Base-by-base conservation (phyloP, 352 stramenopile genomes). In the Globisporangium paddicum region DNA sequence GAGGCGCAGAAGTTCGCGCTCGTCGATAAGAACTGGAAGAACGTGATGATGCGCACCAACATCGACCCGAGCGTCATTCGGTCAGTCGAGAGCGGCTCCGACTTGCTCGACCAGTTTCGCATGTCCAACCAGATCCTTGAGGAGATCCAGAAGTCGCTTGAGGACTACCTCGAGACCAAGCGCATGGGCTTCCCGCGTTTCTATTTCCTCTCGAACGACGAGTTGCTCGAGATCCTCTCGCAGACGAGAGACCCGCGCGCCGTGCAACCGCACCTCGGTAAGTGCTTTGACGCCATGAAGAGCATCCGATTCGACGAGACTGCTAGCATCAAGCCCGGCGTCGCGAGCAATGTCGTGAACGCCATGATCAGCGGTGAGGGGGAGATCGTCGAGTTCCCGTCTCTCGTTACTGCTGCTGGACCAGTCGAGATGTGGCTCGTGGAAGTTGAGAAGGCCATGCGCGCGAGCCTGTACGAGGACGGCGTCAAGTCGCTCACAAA, bases 281-380 rank as follows among this genome's bases (percentile, higher is more conserved):
- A 97, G 56, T 97, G 89, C 59, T 97, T 97, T 61, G 90, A 97
- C 50, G 89, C 89, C 4, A 96, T 97, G 77, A 96, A 96, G 65
- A 93, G 82, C 42, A 91, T 97, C 50, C 81, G 86, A 7, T 97
- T 97, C 61, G 79, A 79, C 35, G 79, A 89, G 32, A 65, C 13
- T 13, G 25, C 59, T 6, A 66, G 55, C 5, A 35, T 62, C 4
- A 69, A 69, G 32, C n/a, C 64, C 23, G 68, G 66, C 13, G 64
- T 64, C 10, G 64, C 65, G 19, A 76, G 46, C 37, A 85, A 85
- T 35, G 32, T 87, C 0, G 83, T 96, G 40, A 87, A 81, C 14
- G 82, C 85, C 7, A 94, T 96, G 82, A 68, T 93, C 8, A 95
- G 86, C 32, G 86, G 82, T 21, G 86, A 95, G 69, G 89, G 88